A percentile compares a stretch with the other conserved stretches of the same genome.
These are phyloP conservation scores for Penstemon eatonii DNA, from an alignment of 257 asterid genomes.

Conservation along the genomic window DNA sequence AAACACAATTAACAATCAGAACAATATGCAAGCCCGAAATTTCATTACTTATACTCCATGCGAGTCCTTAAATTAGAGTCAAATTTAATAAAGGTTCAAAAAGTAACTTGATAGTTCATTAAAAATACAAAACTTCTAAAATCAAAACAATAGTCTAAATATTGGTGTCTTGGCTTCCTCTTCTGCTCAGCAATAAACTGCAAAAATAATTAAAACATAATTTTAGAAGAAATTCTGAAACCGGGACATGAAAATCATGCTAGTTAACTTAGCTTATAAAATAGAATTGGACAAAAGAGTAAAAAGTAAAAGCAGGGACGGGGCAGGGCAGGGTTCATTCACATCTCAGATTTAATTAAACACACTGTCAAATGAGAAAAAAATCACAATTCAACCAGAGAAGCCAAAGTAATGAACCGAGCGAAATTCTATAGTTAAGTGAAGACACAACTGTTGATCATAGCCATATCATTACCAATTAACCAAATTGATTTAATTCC, in stretches of 20 bases:
- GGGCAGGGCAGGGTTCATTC: too few relatives aligned
- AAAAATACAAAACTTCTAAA: constrained; percentile 27
- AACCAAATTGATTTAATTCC: too few relatives aligned
- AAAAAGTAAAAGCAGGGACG: too few relatives aligned
- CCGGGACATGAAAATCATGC: background rate
- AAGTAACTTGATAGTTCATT: background rate
- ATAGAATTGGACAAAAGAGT: background rate
- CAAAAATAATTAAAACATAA: background rate
- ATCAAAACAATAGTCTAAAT: constrained; percentile 5
- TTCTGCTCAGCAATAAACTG: constrained; percentile 22
- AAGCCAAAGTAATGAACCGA: too few relatives aligned
- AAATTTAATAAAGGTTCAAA: background rate
- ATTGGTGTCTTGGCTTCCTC: background rate
- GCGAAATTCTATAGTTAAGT: too few relatives aligned
- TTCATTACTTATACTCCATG: constrained; percentile 22
- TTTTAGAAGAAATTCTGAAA: background rate
- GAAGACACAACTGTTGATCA: too few relatives aligned
- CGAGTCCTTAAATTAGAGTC: constrained; percentile 11
- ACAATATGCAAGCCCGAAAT: constrained; percentile 19
- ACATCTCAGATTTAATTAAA: too few relatives aligned
- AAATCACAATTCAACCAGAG: too few relatives aligned
- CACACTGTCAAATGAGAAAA: too few relatives aligned
- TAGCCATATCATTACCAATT: too few relatives aligned
- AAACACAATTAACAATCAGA: constrained; percentile 1
- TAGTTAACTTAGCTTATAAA: background rate